Conservation (phyloP, 140 eudicot species). For the Oenanthe javanica region DNA sequence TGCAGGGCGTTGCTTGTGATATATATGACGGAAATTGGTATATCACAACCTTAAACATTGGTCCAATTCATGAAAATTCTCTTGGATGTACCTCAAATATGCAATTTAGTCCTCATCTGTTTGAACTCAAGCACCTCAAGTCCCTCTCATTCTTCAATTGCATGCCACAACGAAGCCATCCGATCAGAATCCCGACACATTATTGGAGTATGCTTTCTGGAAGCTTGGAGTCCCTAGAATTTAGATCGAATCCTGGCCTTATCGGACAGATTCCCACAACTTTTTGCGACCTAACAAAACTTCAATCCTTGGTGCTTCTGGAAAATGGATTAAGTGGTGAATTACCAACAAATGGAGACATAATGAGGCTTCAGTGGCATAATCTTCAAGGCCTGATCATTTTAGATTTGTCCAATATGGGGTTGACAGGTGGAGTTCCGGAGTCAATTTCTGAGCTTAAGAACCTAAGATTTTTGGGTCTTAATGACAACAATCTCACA, state of each 20-base stretch:
- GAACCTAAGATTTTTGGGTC: constrained; percentile 62
- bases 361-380: constrained; percentile 45
- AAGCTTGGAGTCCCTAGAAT: constrained; percentile 56
- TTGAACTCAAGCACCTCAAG: constrained; percentile 54
- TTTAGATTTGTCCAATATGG: constrained; percentile 62
- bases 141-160: constrained; percentile 75
- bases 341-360: constrained; percentile 52
- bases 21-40: constrained; percentile 81
- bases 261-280: constrained; percentile 45
- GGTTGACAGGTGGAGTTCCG: constrained; percentile 62
- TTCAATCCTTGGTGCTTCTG: constrained; percentile 56
- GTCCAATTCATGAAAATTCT: constrained; percentile 79
- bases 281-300: constrained; percentile 60
- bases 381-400: constrained; percentile 34
- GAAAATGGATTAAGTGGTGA: constrained; percentile 59
- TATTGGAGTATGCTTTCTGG: constrained; percentile 48
- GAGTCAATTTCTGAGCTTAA: constrained; percentile 43
- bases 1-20: constrained; percentile 93
- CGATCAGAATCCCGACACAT: constrained; percentile 36
- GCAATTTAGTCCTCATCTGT: constrained; percentile 53
- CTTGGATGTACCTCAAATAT: constrained; percentile 58
- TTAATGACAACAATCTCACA: constrained; percentile 58
- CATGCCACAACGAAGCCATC: constrained; percentile 30
- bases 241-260: constrained; percentile 64
- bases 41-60: constrained; percentile 59